These are phyloP conservation scores for Nitzschia sp. DNA, from an alignment of 108 stramenopile species.

Conservation along the genomic window DNA sequence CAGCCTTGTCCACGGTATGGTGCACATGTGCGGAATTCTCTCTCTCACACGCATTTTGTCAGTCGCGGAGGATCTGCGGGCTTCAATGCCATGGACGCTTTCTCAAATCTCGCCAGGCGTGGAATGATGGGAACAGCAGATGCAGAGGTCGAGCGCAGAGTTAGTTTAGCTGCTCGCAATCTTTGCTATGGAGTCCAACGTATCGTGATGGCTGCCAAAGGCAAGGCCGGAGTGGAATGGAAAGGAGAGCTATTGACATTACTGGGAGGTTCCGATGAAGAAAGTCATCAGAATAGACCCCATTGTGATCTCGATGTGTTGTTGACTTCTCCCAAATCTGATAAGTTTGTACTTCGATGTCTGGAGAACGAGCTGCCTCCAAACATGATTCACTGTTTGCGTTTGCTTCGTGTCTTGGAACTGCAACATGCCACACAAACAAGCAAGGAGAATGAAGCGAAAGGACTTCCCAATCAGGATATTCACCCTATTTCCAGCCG, in stretches of 20 bases:
- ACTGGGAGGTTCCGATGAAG: slow-evolving; percentile 64
- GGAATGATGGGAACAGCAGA: slow-evolving; percentile 30
- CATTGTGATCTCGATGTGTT: slow-evolving; percentile 71
- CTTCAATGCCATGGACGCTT: background rate
- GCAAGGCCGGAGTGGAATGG: slow-evolving; percentile 60
- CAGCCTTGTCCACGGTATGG: too few relatives aligned
- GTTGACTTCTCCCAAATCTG: slow-evolving; percentile 60
- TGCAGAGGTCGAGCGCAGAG: slow-evolving; percentile 78
- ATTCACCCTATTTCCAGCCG: slow-evolving; percentile 30
- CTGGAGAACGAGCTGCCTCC: slow-evolving; percentile 92
- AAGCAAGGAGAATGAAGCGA: slow-evolving; percentile 25
- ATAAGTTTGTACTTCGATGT: slow-evolving; percentile 85
- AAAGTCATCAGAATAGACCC: slow-evolving; percentile 18
- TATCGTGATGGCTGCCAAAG: slow-evolving; percentile 77
- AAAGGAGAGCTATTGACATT: slow-evolving; percentile 62
- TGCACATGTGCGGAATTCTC: too few relatives aligned
- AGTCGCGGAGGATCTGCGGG: too few relatives aligned
- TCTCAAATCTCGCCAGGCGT: slow-evolving; percentile 9
- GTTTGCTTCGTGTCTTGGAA: slow-evolving; percentile 89
- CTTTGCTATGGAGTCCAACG: slow-evolving; percentile 76
- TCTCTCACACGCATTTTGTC: too few relatives aligned
- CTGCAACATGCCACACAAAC: slow-evolving; percentile 77
- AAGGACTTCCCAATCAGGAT: slow-evolving; percentile 16
- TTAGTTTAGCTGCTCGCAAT: slow-evolving; percentile 67
- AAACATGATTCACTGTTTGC: slow-evolving; percentile 92